Conservation (phyloP, 2,329 filamentous ascomycete species). For the Xylaria sp. region DNA sequence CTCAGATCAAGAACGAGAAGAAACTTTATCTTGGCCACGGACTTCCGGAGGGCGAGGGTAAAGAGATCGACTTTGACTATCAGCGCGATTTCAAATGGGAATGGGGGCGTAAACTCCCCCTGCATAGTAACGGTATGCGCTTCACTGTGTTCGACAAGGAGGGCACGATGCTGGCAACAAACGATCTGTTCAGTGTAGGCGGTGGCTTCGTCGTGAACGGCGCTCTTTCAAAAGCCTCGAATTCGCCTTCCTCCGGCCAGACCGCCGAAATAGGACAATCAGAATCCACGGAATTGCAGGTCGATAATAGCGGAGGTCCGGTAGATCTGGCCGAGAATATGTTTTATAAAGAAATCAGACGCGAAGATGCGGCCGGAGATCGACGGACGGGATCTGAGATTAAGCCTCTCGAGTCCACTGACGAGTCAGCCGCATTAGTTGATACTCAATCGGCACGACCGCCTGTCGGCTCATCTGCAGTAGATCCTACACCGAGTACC, state of each 20-base stretch:
- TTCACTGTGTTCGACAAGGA: slow-evolving; percentile 62
- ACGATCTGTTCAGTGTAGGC: slow-evolving; percentile 63
- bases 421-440: slow-evolving; percentile 36
- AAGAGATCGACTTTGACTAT: slow-evolving; percentile 62
- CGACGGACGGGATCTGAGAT: slow-evolving; percentile 58
- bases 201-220: slow-evolving; percentile 65
- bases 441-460: slow-evolving; percentile 25
- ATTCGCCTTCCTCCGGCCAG: slow-evolving; percentile 37
- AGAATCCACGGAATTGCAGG: slow-evolving; percentile 43
- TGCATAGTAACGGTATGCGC: slow-evolving; percentile 65
- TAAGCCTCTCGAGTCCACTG: slow-evolving; percentile 49
- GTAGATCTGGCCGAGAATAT: slow-evolving; percentile 63
- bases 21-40: slow-evolving; percentile 58
- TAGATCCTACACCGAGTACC: slow-evolving; percentile 30
- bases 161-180: slow-evolving; percentile 59
- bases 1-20: slow-evolving; percentile 58
- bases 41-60: slow-evolving; percentile 54
- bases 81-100: slow-evolving; percentile 62
- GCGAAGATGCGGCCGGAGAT: slow-evolving; percentile 59
- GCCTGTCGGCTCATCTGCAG: slow-evolving; percentile 29
- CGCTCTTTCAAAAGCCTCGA: slow-evolving; percentile 57
- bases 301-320: slow-evolving; percentile 52
- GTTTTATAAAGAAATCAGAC: slow-evolving; percentile 63
- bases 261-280: slow-evolving; percentile 30
- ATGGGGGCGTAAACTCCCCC: slow-evolving; percentile 62